Conservation (phyloP, 2,329 filamentous ascomycete genomes). For the Hypoxylon sp. region DNA sequence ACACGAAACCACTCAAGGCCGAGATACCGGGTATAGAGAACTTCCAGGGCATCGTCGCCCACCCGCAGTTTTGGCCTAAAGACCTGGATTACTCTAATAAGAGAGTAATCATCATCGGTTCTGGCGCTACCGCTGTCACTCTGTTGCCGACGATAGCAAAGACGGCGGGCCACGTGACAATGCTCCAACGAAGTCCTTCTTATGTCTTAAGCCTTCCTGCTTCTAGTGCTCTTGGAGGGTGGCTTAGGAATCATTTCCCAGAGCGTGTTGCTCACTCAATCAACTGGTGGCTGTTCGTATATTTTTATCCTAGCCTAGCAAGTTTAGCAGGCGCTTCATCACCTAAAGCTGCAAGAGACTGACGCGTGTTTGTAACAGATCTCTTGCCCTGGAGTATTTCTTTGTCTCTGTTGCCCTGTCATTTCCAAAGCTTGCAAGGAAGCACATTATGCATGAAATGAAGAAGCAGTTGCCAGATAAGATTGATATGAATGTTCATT, state of each 20-base stretch:
- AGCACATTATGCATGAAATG: slow-evolving; percentile 60
- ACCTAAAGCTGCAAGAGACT: neutral
- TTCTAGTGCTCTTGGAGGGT: slow-evolving; percentile 53
- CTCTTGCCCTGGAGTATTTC: slow-evolving; percentile 56
- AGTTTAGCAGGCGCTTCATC: too few relatives aligned
- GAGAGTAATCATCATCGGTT: slow-evolving; percentile 79
- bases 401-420: slow-evolving; percentile 62
- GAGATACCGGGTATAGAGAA: slow-evolving; percentile 71
- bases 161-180: slow-evolving; percentile 77
- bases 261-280: slow-evolving; percentile 61
- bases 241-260: slow-evolving; percentile 60
- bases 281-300: slow-evolving; percentile 58
- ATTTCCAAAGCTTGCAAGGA: slow-evolving; percentile 63
- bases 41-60: slow-evolving; percentile 73
- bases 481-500: slow-evolving; percentile 66
- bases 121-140: slow-evolving; percentile 84
- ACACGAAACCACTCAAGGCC: slow-evolving; percentile 67
- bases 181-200: slow-evolving; percentile 84
- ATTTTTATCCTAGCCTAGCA: neutral
- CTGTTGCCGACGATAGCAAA: slow-evolving; percentile 79
- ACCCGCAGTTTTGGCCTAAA: slow-evolving; percentile 81
- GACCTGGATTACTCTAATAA: slow-evolving; percentile 76
- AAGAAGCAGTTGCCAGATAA: slow-evolving; percentile 63
- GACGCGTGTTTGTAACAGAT: slow-evolving; percentile 44
- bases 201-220: slow-evolving; percentile 74